Percentiles rank a stretch among this genome's conserved stretches.
Evolutionary conservation across 208 protist genomes (phyloP).

Genomic region (Pavlovales sp.): DNA sequence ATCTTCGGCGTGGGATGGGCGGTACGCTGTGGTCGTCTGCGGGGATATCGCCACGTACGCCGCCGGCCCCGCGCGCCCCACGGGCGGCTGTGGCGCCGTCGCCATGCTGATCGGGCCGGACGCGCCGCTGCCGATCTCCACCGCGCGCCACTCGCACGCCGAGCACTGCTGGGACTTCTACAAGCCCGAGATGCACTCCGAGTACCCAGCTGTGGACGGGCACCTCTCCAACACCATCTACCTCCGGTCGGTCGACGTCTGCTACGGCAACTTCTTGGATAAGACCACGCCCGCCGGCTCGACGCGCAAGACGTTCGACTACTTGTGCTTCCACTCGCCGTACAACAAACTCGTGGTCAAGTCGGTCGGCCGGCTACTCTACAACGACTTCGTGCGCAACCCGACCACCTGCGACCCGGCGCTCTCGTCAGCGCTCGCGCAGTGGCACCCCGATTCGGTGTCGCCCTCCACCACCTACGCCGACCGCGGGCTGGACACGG

Average conservation of each 20-base stretch:
- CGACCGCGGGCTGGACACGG: constrained; percentile 16
- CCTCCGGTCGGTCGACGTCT: constrained; percentile 73
- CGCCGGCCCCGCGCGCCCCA: constrained; percentile 67
- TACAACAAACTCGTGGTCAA: constrained; percentile 82
- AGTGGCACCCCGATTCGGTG: not conserved
- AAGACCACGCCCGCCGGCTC: constrained; percentile 31
- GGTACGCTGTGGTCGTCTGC: constrained; percentile 75
- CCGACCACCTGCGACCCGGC: not conserved
- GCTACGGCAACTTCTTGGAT: constrained; percentile 64
- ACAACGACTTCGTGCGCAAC: constrained; percentile 47
- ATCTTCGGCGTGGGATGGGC: constrained; percentile 70
- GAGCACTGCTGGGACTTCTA: constrained; percentile 82
- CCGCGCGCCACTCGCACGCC: constrained; percentile 27
- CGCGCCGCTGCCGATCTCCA: constrained; percentile 70
- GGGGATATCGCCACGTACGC: constrained; percentile 83
- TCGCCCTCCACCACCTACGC: not conserved
- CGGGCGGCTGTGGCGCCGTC: constrained; percentile 71
- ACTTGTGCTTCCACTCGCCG: constrained; percentile 73
- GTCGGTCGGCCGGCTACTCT: constrained; percentile 68
- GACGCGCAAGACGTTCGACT: constrained; percentile 55
- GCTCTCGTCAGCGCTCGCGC: not conserved
- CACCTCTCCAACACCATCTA: constrained; percentile 74
- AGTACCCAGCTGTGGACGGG: constrained; percentile 76
- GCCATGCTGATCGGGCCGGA: constrained; percentile 79
- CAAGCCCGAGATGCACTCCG: constrained; percentile 75